Evolutionary conservation across 2,329 filamentous ascomycete genomes (phyloP).

Genomic region (Didymella pomorum): DNA sequence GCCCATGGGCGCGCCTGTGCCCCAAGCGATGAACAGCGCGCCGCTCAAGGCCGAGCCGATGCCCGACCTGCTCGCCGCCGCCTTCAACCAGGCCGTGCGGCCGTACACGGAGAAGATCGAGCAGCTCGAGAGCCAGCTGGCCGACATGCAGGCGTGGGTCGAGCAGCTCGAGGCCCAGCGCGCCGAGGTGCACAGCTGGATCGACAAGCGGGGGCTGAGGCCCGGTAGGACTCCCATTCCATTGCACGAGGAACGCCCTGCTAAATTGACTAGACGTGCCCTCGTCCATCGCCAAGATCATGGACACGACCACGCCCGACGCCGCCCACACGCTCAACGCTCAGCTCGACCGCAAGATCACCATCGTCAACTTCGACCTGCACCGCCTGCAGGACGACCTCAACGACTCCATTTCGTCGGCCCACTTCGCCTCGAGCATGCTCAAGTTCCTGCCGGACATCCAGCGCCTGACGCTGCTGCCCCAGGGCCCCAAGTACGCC

Average conservation of each 20-base stretch:
- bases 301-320: conserved; percentile 60
- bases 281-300: conserved; percentile 60
- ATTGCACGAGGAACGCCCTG: too few relatives aligned
- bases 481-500: conserved; percentile 58
- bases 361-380: conserved; percentile 65
- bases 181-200: conserved; percentile 62
- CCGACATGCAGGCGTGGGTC: conserved; percentile 59
- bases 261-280: too few relatives aligned
- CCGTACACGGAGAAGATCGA: conserved; percentile 64
- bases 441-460: conserved; percentile 64
- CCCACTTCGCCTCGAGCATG: conserved; percentile 63
- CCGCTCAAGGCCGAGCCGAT: conserved; percentile 51
- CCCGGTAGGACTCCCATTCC: conserved; percentile 53
- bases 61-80: conserved; percentile 60
- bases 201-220: conserved; percentile 62
- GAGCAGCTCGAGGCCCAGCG: conserved; percentile 61
- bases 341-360: conserved; percentile 66
- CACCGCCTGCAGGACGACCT: conserved; percentile 64
- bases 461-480: conserved; percentile 58
- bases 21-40: conserved; percentile 24
- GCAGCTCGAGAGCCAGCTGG: conserved; percentile 59
- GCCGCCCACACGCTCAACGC: conserved; percentile 61
- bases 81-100: conserved; percentile 62
- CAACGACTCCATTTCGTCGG: conserved; percentile 61
- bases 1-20: conserved; percentile 35